phyloP scores from a whole-genome alignment of 202 grass and related monocot species.

The Setaria viridis region DNA sequence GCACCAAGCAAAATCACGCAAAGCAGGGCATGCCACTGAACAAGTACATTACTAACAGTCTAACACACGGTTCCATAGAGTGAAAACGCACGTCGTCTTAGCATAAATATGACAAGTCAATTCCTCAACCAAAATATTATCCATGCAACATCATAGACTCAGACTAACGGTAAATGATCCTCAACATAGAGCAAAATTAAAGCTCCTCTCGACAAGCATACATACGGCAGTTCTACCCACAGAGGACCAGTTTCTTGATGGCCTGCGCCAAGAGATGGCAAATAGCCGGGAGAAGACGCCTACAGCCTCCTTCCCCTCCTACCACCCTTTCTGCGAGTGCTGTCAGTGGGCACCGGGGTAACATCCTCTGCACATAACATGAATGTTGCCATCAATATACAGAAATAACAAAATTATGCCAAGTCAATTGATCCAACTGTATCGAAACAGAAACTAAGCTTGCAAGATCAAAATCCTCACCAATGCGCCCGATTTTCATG shows the following conservation, averaged over 20 bases:
- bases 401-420: too few relatives aligned
- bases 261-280: background rate
- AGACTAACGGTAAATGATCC: slow-evolving; percentile 45
- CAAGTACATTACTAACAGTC: background rate
- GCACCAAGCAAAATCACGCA: background rate
- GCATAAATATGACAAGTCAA: slow-evolving; percentile 25
- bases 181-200: slow-evolving; percentile 57
- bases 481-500: slow-evolving; percentile 93
- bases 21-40: background rate
- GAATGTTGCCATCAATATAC: background rate
- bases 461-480: slow-evolving; percentile 29
- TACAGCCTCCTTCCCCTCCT: slow-evolving; percentile 93
- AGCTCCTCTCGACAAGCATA: slow-evolving; percentile 44
- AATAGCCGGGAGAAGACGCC: slow-evolving; percentile 11
- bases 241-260: slow-evolving; percentile 35
- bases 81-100: slow-evolving; percentile 19
- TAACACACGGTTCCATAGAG: background rate
- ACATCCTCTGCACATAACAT: slow-evolving; percentile 70
- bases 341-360: slow-evolving; percentile 86
- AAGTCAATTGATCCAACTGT: background rate
- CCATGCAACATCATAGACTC: slow-evolving; percentile 37
- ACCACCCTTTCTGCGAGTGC: slow-evolving; percentile 92
- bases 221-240: slow-evolving; percentile 24
- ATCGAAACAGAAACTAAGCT: background rate
- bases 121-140: slow-evolving; percentile 41